Base-by-base conservation (phyloP, 176 grass and related monocot genomes). In the Oryza meyeriana region DNA sequence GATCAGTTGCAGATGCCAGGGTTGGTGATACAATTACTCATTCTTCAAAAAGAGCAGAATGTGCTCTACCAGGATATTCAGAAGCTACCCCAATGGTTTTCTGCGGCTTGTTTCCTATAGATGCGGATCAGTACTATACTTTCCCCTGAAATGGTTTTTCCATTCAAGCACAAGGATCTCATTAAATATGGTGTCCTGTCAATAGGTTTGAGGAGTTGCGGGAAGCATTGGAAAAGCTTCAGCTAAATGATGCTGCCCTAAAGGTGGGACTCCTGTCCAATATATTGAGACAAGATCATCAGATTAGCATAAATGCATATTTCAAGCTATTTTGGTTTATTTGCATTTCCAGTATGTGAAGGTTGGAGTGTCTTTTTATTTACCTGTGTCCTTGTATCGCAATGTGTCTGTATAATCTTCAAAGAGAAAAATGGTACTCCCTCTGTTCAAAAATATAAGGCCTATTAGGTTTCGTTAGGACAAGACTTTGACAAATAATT, bases 61-160 rank as follows among this genome's bases (percentile, higher is more conserved):
- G 8, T 10, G 91, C 92, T 74, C 89, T 98, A 73, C 90, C 92
- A 44, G 95, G 95, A 93, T 98, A 98, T 84, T 89, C 88, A 63
- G 81, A 98, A 89, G 90, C 90, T 70, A 94, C 92, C 74, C 92
- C 95, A 32, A 94, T 98, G 95, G 95, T 98, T 83, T 98, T 98
- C 66, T 98, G 88, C 28, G 95, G 95, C 86, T 85, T 98, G 62
- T 98, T 98, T 82, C 95, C 95, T 38, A 87, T 98, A 77, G 95
- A 98, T 79, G 92, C 90, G 39, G 95, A 98, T 69, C 95, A 94
- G 95, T 98, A 90, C 82, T 75, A 81, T 78, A 77, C 69, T 81
- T 86, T 87, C 76, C 71, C 29, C 61, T 87, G 77, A 68, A 48
- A 41, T 69, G 6, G 32, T 72, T 61, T 80, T 10, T 38, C 44